phyloP scores from a whole-genome alignment of 1,139 yeast genomes.

The Kodamaea alishanica region DNA sequence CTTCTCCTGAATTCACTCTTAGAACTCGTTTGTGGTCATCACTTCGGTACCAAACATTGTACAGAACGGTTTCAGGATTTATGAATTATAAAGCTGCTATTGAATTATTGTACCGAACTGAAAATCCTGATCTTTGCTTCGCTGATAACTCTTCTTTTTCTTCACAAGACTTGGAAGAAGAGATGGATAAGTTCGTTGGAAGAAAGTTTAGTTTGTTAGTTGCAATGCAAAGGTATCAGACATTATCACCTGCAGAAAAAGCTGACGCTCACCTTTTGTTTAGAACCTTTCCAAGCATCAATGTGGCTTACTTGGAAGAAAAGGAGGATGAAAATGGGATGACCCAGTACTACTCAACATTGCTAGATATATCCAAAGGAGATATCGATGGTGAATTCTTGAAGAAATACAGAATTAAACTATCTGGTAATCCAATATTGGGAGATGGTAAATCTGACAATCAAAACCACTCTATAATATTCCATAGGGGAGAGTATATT shows the following conservation, averaged over 20 bases:
- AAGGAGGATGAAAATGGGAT: constrained; percentile 31
- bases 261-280: constrained; percentile 55
- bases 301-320: constrained; percentile 57
- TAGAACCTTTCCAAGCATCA: constrained; percentile 58
- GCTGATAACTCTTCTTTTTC: constrained; percentile 4
- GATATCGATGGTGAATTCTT: constrained; percentile 37
- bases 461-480: constrained; percentile 74
- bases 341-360: constrained; percentile 52
- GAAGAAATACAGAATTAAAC: constrained; percentile 51
- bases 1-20: constrained; percentile 56
- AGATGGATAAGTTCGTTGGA: constrained; percentile 49
- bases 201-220: constrained; percentile 66
- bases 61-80: constrained; percentile 75
- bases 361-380: constrained; percentile 45
- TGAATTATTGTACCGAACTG: constrained; percentile 60
- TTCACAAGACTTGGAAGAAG: constrained; percentile 34
- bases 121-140: constrained; percentile 38
- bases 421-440: constrained; percentile 82
- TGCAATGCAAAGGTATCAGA: constrained; percentile 64
- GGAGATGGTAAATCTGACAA: constrained; percentile 92
- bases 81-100: constrained; percentile 68
- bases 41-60: constrained; percentile 70
- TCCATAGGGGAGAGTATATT: constrained; percentile 80
- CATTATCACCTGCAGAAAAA: constrained; percentile 50
- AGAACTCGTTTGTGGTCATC: constrained; percentile 85